Conservation (phyloP, 176 grass and related monocot genomes). For the Oryza longistaminata region DNA sequence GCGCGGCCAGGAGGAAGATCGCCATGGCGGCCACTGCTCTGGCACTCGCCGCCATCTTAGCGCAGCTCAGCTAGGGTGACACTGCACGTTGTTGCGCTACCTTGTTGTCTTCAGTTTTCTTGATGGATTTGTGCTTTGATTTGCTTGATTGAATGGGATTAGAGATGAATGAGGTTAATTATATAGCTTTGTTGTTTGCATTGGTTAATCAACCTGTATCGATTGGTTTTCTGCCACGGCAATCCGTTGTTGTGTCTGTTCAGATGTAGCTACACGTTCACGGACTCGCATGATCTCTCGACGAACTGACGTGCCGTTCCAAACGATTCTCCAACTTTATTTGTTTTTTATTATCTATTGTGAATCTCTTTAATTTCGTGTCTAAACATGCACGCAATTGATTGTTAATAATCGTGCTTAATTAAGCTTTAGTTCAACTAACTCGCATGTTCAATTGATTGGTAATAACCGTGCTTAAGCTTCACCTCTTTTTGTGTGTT, state of each 20-base stretch:
- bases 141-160: neutral
- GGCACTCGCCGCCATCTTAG: neutral
- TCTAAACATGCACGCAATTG: no score
- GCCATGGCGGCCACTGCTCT: conserved; percentile 9
- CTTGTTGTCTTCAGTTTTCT: neutral
- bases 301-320: neutral
- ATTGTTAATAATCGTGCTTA: no score
- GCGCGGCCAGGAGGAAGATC: conserved; percentile 8
- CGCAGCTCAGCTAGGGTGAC: neutral
- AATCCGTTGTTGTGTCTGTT: neutral
- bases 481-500: no score
- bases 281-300: neutral
- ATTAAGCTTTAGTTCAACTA: no score
- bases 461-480: no score
- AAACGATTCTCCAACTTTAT: neutral
- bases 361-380: no score
- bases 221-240: neutral
- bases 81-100: neutral
- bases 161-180: neutral
- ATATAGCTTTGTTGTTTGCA: neutral
- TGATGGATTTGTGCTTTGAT: neutral
- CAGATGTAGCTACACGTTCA: neutral
- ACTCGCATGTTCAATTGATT: no score
- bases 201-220: neutral
- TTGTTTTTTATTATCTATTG: no score